A percentile compares a stretch with the other conserved stretches of the same genome.
Conservation (phyloP, 225 moss, liverwort and hornwort species). For the Straminergon stramineum region DNA sequence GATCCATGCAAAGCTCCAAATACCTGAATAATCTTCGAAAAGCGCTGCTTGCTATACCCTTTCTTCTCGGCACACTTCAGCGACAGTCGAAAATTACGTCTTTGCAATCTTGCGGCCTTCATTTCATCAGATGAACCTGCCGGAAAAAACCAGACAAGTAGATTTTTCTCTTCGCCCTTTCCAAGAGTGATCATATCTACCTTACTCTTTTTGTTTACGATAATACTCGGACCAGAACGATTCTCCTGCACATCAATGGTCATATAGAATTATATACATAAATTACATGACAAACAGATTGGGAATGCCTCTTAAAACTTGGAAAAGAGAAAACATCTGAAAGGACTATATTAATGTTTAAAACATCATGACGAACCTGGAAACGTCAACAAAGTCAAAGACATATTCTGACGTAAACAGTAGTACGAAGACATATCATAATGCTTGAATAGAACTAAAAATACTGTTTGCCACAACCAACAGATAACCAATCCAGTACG, state of each 20-base stretch:
- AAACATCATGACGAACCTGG: not conserved
- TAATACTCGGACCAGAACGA: conserved; percentile 49
- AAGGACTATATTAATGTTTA: not conserved
- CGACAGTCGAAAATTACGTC: conserved; percentile 72
- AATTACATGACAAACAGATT: not conserved
- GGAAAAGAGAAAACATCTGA: not conserved
- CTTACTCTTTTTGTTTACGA: conserved; percentile 72
- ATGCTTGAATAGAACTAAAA: not conserved
- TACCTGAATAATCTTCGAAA: conserved; percentile 94
- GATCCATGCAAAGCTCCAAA: not conserved
- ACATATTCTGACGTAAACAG: not conserved
- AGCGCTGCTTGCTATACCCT: conserved; percentile 79
- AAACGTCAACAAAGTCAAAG: not conserved
- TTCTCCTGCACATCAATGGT: conserved; percentile 45
- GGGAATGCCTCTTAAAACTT: not conserved
- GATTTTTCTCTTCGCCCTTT: conserved; percentile 85
- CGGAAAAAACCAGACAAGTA: conserved; percentile 77
- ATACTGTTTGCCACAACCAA: not conserved
- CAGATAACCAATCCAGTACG: not conserved
- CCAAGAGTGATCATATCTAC: conserved; percentile 69
- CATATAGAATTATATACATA: not conserved
- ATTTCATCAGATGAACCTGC: conserved; percentile 62
- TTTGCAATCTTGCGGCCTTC: conserved; percentile 66
- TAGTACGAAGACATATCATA: not conserved
- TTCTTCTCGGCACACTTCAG: conserved; percentile 84